These are phyloP conservation scores for Aquilaria agallochum DNA, from an alignment of 441 rosid genomes.

Conservation along the genomic window DNA sequence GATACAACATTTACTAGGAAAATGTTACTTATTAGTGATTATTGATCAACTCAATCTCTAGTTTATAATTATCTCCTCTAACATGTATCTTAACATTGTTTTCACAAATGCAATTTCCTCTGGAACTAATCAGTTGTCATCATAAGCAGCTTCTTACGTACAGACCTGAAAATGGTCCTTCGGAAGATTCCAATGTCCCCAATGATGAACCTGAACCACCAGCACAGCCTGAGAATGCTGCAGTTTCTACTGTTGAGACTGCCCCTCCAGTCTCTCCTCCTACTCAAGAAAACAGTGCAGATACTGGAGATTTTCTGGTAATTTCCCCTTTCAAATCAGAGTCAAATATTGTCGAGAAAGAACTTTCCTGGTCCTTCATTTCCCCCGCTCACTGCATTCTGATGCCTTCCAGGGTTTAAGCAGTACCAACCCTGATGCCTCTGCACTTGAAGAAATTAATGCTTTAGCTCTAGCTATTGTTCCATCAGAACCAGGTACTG, in stretches of 20 bases:
- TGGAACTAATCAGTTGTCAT: slow-evolving; percentile 23
- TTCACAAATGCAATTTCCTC: too few relatives aligned
- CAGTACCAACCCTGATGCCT: slow-evolving; percentile 40
- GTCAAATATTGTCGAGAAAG: slow-evolving; percentile 12
- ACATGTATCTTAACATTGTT: not conserved
- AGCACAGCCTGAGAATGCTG: slow-evolving; percentile 37
- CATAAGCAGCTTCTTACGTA: slow-evolving; percentile 74
- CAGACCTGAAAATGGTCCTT: slow-evolving; percentile 63
- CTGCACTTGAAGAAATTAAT: slow-evolving; percentile 71
- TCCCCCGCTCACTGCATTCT: slow-evolving; percentile 2
- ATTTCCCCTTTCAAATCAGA: slow-evolving; percentile 6
- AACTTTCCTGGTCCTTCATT: slow-evolving; percentile 2
- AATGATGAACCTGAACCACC: slow-evolving; percentile 53
- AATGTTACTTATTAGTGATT: too few relatives aligned
- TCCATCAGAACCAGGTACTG: slow-evolving; percentile 47
- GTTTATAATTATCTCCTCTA: too few relatives aligned
- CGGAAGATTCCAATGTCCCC: slow-evolving; percentile 42
- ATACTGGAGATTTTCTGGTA: slow-evolving; percentile 82
- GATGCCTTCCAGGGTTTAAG: slow-evolving; percentile 52
- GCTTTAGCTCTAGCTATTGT: slow-evolving; percentile 87
- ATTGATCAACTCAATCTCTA: too few relatives aligned
- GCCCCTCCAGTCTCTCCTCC: slow-evolving; percentile 37
- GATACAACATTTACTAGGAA: too few relatives aligned
- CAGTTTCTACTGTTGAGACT: slow-evolving; percentile 31
- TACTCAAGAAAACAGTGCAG: slow-evolving; percentile 39